These are phyloP conservation scores for Fusarium concolor DNA, from an alignment of 2,329 filamentous ascomycete genomes.

Conservation along the genomic window DNA sequence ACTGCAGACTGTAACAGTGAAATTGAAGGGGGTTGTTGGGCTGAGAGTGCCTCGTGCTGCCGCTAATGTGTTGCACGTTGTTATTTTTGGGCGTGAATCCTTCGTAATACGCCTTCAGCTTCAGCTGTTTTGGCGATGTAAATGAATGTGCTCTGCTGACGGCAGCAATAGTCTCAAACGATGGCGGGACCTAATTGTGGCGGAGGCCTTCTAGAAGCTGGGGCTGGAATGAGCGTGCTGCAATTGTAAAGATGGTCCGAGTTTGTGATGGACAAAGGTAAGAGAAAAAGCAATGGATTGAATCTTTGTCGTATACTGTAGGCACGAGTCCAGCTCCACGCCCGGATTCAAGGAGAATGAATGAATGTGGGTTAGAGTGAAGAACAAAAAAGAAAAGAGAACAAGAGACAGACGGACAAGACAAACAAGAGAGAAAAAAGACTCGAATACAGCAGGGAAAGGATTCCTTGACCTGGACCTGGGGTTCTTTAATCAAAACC, in stretches of 20 bases:
- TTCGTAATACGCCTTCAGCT: constrained; percentile 18
- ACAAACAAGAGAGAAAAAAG: constrained; percentile 8
- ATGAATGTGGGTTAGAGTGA: constrained; percentile 13
- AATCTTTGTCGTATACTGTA: constrained; percentile 23
- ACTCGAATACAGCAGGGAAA: constrained; percentile 26
- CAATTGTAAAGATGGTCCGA: constrained; percentile 4
- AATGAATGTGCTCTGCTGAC: constrained; percentile 35
- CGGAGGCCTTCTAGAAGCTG: constrained; percentile 22
- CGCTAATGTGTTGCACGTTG: constrained; percentile 16
- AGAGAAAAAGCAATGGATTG: constrained; percentile 10
- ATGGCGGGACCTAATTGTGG: constrained; percentile 18
- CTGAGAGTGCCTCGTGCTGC: constrained; percentile 28
- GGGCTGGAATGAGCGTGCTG: constrained; percentile 9
- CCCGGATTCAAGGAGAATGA: constrained; percentile 29
- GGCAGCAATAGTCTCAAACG: constrained; percentile 18
- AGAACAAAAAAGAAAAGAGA: background rate
- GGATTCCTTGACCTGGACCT: constrained; percentile 28
- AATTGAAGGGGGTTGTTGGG: constrained; percentile 17
- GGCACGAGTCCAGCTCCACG: constrained; percentile 40
- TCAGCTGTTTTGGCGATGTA: constrained; percentile 19
- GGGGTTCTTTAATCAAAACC: constrained; percentile 36
- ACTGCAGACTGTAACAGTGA: constrained; percentile 5
- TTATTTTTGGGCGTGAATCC: constrained; percentile 41
- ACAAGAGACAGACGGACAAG: constrained; percentile 4
- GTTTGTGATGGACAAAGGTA: background rate